Conservation (phyloP, 305 asterid species). For the Coffea humblotiana region DNA sequence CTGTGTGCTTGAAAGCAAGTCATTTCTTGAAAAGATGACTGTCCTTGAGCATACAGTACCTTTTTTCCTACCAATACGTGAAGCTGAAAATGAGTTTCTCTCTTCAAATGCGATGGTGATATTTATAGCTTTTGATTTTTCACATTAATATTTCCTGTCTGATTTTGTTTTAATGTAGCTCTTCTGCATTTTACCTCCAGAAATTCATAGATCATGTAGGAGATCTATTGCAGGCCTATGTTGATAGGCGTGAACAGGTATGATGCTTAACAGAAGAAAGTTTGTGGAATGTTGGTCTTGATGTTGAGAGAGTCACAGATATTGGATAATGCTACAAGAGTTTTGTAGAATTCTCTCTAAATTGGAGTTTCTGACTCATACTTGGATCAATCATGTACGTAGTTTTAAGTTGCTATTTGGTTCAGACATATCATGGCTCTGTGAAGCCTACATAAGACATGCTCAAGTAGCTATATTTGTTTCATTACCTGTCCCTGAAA, state of each 20-base stretch:
- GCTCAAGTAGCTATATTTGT: background rate
- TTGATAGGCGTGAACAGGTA: constrained; percentile 99
- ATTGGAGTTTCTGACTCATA: background rate
- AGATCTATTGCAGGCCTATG: constrained; percentile 92
- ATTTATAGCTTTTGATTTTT: constrained; percentile 5
- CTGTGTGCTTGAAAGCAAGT: constrained; percentile 98
- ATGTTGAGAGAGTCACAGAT: background rate
- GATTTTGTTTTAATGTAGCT: constrained; percentile 8
- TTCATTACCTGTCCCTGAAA: background rate
- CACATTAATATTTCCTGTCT: background rate
- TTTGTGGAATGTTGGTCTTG: background rate
- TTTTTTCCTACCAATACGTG: constrained; percentile 95
- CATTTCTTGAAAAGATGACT: constrained; percentile 97
- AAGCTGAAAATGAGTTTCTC: constrained; percentile 79
- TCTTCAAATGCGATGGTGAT: constrained; percentile 90
- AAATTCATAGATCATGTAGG: constrained; percentile 94
- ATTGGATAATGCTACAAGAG: background rate
- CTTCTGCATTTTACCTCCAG: constrained; percentile 46
- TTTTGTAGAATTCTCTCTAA: background rate
- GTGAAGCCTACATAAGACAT: background rate
- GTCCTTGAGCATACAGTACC: constrained; percentile 94
- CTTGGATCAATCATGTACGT: background rate
- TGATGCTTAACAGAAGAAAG: background rate
- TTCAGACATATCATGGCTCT: background rate
- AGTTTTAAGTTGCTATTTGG: background rate